Percentiles rank a stretch among this genome's conserved stretches.
Conservation (phyloP, 306 rosid genomes). For the Glycine soja region DNA sequence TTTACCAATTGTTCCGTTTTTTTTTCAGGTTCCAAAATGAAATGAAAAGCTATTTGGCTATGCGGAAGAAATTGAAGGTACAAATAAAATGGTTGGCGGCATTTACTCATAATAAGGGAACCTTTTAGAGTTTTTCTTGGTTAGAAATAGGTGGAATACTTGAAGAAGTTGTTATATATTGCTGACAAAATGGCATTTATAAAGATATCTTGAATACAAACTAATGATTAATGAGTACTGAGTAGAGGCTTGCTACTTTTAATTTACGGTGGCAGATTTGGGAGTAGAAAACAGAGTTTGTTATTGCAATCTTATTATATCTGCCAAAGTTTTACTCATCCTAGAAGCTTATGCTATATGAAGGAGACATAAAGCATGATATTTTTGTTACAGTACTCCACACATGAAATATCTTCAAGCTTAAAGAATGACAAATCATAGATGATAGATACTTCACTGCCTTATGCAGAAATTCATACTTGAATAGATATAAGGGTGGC, state of each 20-base stretch:
- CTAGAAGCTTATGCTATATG: too few relatives aligned
- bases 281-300: constrained; percentile 14
- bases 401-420: too few relatives aligned
- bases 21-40: constrained; percentile 81
- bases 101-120: constrained; percentile 33
- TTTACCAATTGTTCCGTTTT: constrained; percentile 43
- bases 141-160: constrained; percentile 31
- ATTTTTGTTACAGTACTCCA: too few relatives aligned
- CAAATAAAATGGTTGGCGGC: constrained; percentile 44
- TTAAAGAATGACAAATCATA: too few relatives aligned
- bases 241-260: constrained; percentile 14
- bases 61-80: constrained; percentile 76
- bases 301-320: not conserved
- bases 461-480: too few relatives aligned
- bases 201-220: not conserved
- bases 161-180: constrained; percentile 11
- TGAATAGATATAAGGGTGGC: too few relatives aligned
- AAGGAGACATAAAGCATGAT: too few relatives aligned
- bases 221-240: constrained; percentile 13
- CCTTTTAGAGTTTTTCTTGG: not conserved
- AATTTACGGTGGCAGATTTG: constrained; percentile 18
- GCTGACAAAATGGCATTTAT: not conserved
- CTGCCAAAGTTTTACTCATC: too few relatives aligned
- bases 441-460: too few relatives aligned
- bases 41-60: constrained; percentile 72